phyloP scores from a whole-genome alignment of 805 yeast genomes.

The Wickerhamiella allomyrinae region DNA sequence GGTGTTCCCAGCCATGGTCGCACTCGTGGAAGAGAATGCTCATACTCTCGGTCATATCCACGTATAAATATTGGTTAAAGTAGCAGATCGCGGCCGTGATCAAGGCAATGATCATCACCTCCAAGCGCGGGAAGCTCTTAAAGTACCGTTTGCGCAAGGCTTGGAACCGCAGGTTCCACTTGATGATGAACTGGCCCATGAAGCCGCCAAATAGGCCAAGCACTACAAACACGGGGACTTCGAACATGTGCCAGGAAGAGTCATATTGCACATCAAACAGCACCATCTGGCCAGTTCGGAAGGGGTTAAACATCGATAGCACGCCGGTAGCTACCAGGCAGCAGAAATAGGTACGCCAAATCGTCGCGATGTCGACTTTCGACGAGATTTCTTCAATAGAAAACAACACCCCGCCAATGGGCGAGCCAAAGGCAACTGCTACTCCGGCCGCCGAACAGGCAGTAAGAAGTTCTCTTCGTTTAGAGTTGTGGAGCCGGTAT shows the following conservation, averaged over 20 bases:
- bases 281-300: constrained; percentile 87
- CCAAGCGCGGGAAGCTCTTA: constrained; percentile 44
- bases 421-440: constrained; percentile 95
- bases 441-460: constrained; percentile 98
- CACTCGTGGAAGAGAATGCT: constrained; percentile 79
- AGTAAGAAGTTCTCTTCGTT: constrained; percentile 46
- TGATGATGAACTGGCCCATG: constrained; percentile 67
- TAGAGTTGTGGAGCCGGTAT: constrained; percentile 24
- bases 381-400: constrained; percentile 82
- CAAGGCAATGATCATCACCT: constrained; percentile 51
- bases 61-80: constrained; percentile 61
- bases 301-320: constrained; percentile 72
- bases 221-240: constrained; percentile 57
- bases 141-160: constrained; percentile 63
- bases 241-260: constrained; percentile 73
- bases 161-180: constrained; percentile 61
- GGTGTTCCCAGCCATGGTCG: constrained; percentile 31
- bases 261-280: constrained; percentile 84
- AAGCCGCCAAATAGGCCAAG: constrained; percentile 86
- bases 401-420: constrained; percentile 85
- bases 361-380: constrained; percentile 56
- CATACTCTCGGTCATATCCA: constrained; percentile 96
- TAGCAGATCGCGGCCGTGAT: constrained; percentile 68
- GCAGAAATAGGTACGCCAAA: constrained; percentile 88
- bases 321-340: constrained; percentile 77